Evolutionary conservation across 352 stramenopile genomes (phyloP).

Genomic region (Phytophthora melonis): DNA sequence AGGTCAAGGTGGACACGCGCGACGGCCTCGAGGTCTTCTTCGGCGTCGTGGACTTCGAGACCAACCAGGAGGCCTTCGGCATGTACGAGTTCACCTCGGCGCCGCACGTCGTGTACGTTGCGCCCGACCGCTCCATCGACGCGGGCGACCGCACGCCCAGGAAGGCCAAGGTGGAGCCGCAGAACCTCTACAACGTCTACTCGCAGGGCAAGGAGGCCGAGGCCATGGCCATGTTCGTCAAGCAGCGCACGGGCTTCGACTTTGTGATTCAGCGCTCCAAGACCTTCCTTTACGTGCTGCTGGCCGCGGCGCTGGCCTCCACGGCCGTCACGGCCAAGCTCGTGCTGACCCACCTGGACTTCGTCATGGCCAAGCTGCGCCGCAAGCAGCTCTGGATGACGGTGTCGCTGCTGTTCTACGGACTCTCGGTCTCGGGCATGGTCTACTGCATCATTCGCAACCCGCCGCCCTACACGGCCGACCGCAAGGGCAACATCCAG

Average conservation of each 20-base stretch:
- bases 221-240: slow-evolving; percentile 73
- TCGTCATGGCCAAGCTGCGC: slow-evolving; percentile 74
- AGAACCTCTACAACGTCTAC: slow-evolving; percentile 86
- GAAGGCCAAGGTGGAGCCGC: slow-evolving; percentile 61
- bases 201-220: slow-evolving; percentile 78
- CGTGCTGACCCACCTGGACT: slow-evolving; percentile 73
- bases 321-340: slow-evolving; percentile 63
- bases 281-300: slow-evolving; percentile 64
- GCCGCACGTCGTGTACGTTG: slow-evolving; percentile 81
- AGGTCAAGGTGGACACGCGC: slow-evolving; percentile 77
- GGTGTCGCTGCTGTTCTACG: slow-evolving; percentile 89
- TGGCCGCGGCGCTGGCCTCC: slow-evolving; percentile 39
- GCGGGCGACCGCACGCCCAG: slow-evolving; percentile 53
- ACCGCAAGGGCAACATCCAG: slow-evolving; percentile 86
- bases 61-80: slow-evolving; percentile 73
- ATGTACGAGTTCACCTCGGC: slow-evolving; percentile 84
- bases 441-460: slow-evolving; percentile 93
- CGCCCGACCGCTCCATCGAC: slow-evolving; percentile 65
- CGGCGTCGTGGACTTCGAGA: slow-evolving; percentile 79
- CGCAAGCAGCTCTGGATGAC: slow-evolving; percentile 90
- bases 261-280: slow-evolving; percentile 79
- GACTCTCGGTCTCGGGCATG: slow-evolving; percentile 89
- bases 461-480: slow-evolving; percentile 70
- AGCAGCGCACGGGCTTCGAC: slow-evolving; percentile 86
- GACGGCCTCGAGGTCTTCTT: slow-evolving; percentile 85